Evolutionary conservation across 106 monocot species (phyloP).

Genomic region (Acanthochlamys bracteata): DNA sequence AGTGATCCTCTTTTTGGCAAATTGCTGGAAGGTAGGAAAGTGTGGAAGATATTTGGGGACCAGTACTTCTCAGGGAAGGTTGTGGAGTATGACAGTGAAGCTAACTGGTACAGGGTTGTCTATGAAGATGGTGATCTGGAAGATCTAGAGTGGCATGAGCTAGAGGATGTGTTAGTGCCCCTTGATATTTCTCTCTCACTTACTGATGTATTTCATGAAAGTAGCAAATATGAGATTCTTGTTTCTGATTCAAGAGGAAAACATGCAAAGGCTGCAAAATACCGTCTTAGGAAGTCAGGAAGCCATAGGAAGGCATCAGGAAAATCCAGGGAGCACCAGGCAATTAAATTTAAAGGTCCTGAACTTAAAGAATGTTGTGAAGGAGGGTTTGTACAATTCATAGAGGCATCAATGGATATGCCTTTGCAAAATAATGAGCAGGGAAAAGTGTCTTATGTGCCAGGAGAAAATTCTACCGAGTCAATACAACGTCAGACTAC

Average conservation of each 20-base stretch:
- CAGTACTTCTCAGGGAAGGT: constrained; percentile 54
- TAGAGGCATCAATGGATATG: not conserved
- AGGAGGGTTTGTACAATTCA: not conserved
- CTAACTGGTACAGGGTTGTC: constrained; percentile 68
- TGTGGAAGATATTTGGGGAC: constrained; percentile 54
- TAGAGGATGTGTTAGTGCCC: constrained; percentile 51
- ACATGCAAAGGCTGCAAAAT: constrained; percentile 9
- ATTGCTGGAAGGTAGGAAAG: constrained; percentile 63
- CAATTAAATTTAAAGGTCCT: not conserved
- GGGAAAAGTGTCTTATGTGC: not conserved
- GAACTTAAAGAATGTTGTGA: not conserved
- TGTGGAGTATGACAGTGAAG: constrained; percentile 31
- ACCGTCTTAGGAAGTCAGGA: not conserved
- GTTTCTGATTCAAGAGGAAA: constrained; percentile 6
- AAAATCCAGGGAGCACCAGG: not conserved
- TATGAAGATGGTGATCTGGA: constrained; percentile 83
- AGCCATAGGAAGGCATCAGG: not conserved
- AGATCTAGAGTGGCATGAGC: constrained; percentile 68
- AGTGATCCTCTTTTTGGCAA: constrained; percentile 55
- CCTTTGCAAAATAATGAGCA: not conserved
- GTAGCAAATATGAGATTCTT: constrained; percentile 10
- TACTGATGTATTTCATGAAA: constrained; percentile 26
- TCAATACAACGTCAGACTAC: not conserved
- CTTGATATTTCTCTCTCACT: constrained; percentile 65
- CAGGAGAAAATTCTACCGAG: not conserved